Evolutionary conservation across 2,329 filamentous ascomycete species (phyloP), one percentile per base, ranked within the genome.

Genomic region (Colletotrichum neosansevieriae): DNA sequence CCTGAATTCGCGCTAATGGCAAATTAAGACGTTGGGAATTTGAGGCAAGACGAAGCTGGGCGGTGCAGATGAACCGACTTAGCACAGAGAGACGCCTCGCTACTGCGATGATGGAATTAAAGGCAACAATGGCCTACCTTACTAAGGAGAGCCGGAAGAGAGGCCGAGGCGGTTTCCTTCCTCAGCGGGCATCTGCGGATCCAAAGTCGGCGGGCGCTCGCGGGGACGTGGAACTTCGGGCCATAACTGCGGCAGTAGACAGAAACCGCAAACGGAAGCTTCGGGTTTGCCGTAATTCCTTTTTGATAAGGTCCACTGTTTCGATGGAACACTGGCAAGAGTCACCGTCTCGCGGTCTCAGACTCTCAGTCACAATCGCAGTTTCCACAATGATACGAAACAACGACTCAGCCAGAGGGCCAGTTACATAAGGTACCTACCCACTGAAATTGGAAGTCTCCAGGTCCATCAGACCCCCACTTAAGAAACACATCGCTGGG

Each of bases 141-240:
- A 21, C 21, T 29, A 29, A 9, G 29, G 29, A 29, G 29, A n/a
- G 19, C 60, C 32, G 32, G 10, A 29, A 40, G 13, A 9, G 29
- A 49, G 24, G 21, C 9, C 19, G 29, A 36, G 45, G 38, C 21
- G 32, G 44, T 12, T 50, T 21, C 32, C 40, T 34, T 53, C 21
- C 56, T 58, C 17, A 47, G 40, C 56, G 34, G 56, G 17, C 42
- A 38, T 40, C 21, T 36, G 32, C 10, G 24, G 12, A 36, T 36
- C 9, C 32, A 42, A 32, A 17, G 34, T 44, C 47, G 58, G 36
- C 50, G 34, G 45, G 19, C 17, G 38, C 12, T 29, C 32, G 45
- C 53, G 21, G 60, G 64, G 60, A 36, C 24, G 64, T 7, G 64
- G 60, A 42, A 58, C 32, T 44, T 58, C 65, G 60, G 65, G 45